Conservation (phyloP, 345 rosid species). For the Salix viminalis region DNA sequence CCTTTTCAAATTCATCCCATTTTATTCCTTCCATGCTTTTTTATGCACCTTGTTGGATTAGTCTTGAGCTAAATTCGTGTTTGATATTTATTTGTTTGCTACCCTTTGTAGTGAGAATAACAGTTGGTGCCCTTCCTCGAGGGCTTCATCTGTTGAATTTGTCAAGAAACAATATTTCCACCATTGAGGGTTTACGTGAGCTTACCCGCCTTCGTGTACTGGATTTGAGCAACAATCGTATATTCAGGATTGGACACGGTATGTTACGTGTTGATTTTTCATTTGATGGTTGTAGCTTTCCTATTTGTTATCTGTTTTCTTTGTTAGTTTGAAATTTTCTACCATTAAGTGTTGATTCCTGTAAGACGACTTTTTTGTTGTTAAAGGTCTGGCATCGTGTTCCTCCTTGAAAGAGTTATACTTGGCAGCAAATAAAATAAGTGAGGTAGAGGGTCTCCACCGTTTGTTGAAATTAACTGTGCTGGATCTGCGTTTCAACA, state of each 20-base stretch:
- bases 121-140: conserved; percentile 87
- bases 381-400: conserved; percentile 83
- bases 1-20: background rate
- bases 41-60: background rate
- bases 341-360: background rate
- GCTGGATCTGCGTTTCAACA: conserved; percentile 87
- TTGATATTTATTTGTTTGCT: background rate
- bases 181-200: conserved; percentile 88
- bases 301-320: background rate
- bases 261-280: conserved; percentile 11
- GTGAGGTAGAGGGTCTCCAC: conserved; percentile 95
- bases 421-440: conserved; percentile 88
- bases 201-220: conserved; percentile 87
- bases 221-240: conserved; percentile 86
- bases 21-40: background rate
- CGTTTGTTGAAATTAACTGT: conserved; percentile 77
- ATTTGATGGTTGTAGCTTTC: background rate
- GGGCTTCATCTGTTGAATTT: conserved; percentile 78
- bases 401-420: conserved; percentile 89
- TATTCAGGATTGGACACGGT: conserved; percentile 91
- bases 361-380: background rate
- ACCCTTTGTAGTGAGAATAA: conserved; percentile 55
- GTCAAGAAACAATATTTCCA: conserved; percentile 74
- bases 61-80: background rate
- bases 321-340: background rate